phyloP scores from a whole-genome alignment of 331 rosid species.

The Pyracantha coccinea region DNA sequence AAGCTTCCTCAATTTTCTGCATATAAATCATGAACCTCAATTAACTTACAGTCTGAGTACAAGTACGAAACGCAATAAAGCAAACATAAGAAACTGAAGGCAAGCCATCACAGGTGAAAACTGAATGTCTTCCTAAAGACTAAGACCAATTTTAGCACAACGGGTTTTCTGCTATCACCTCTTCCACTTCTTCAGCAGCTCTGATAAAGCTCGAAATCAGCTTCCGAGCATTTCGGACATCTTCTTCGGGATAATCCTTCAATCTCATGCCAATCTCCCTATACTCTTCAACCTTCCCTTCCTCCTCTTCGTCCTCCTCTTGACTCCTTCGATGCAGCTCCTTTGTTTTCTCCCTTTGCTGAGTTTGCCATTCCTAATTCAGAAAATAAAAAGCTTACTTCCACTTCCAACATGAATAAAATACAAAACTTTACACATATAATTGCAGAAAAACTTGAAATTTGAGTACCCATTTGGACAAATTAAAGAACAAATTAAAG shows the following conservation, averaged over 20 bases:
- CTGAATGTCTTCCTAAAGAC: neutral
- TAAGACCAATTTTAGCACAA: neutral
- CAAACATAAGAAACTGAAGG: neutral
- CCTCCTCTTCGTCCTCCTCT: conserved; percentile 85
- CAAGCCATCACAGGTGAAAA: neutral
- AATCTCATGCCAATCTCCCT: conserved; percentile 75
- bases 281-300: conserved; percentile 65
- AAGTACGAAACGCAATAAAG: neutral
- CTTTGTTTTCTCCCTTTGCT: conserved; percentile 59
- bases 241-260: conserved; percentile 83
- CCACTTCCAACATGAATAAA: conserved; percentile 16
- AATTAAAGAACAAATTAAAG: neutral
- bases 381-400: neutral
- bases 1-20: conserved; percentile 93
- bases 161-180: conserved; percentile 33
- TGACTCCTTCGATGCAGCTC: conserved; percentile 42
- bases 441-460: neutral
- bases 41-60: neutral
- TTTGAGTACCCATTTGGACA: neutral
- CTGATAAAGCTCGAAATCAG: conserved; percentile 69
- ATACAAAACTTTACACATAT: neutral
- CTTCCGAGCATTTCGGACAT: conserved; percentile 63
- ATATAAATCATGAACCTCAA: neutral
- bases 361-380: conserved; percentile 90
- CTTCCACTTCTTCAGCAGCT: conserved; percentile 91